Conservation (phyloP, 148 eudicot species). For the Rhododendron vialii region DNA sequence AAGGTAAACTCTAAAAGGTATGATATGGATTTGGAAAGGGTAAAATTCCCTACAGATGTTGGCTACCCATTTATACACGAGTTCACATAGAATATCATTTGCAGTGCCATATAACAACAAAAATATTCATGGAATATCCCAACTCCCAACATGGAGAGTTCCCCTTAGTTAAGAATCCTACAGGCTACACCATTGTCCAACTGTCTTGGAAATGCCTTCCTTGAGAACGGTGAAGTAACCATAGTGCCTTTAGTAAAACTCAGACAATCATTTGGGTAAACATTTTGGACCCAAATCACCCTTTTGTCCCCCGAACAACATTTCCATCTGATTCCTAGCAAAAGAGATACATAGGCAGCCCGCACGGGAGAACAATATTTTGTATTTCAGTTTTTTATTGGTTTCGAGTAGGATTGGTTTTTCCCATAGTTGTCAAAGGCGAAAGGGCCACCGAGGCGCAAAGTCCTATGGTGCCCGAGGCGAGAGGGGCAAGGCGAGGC, state of each 20-base stretch:
- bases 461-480: too few species aligned
- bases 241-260: not conserved
- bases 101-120: not conserved
- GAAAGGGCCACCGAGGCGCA: too few species aligned
- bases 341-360: not conserved
- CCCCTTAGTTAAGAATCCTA: not conserved
- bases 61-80: not conserved
- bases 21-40: not conserved
- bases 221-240: not conserved
- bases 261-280: not conserved
- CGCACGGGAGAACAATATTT: not conserved
- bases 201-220: not conserved
- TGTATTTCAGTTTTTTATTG: not conserved
- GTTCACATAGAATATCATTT: not conserved
- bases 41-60: not conserved
- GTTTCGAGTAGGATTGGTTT: not conserved
- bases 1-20: not conserved
- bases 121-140: not conserved
- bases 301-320: not conserved
- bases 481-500: too few species aligned
- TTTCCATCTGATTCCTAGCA: not conserved
- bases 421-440: too few species aligned
- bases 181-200: not conserved
- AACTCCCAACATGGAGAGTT: not conserved
- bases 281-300: not conserved